Conservation (phyloP, 2,329 filamentous ascomycete genomes). For the Hypoxylon sp. region DNA sequence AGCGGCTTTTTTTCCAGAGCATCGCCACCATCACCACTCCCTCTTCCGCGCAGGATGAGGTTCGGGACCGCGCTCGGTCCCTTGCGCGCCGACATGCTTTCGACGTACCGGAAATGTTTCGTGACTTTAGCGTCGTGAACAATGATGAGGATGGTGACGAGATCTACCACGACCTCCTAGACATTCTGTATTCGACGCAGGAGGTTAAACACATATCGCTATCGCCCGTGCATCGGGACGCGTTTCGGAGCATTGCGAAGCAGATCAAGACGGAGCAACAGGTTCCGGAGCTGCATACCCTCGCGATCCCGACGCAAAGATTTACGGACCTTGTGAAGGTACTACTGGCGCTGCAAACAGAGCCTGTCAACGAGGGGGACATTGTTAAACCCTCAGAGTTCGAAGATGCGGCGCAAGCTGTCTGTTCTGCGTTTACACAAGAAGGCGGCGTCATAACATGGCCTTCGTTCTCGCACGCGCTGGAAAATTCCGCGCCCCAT, state of each 20-base stretch:
- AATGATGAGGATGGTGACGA: constrained; percentile 42
- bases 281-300: constrained; percentile 24
- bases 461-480: constrained; percentile 28
- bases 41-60: constrained; percentile 2
- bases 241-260: constrained; percentile 33
- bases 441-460: constrained; percentile 22
- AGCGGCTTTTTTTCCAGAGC: constrained; percentile 45
- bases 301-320: constrained; percentile 20
- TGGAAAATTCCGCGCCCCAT: constrained; percentile 10
- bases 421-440: constrained; percentile 23
- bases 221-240: constrained; percentile 30
- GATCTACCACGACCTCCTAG: constrained; percentile 44
- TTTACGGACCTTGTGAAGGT: constrained; percentile 24
- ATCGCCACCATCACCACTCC: constrained; percentile 26
- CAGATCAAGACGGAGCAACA: constrained; percentile 11
- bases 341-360: constrained; percentile 16
- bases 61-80: constrained; percentile 8
- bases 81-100: constrained; percentile 16
- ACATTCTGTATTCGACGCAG: constrained; percentile 42
- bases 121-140: constrained; percentile 23
- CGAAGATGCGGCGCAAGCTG: constrained; percentile 15
- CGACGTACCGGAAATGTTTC: constrained; percentile 9
- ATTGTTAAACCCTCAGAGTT: constrained; percentile 4
- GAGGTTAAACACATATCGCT: constrained; percentile 11
- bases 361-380: background rate